These are phyloP conservation scores for Cornus suecica DNA, from an alignment of 148 eudicot genomes.

Conservation along the genomic window DNA sequence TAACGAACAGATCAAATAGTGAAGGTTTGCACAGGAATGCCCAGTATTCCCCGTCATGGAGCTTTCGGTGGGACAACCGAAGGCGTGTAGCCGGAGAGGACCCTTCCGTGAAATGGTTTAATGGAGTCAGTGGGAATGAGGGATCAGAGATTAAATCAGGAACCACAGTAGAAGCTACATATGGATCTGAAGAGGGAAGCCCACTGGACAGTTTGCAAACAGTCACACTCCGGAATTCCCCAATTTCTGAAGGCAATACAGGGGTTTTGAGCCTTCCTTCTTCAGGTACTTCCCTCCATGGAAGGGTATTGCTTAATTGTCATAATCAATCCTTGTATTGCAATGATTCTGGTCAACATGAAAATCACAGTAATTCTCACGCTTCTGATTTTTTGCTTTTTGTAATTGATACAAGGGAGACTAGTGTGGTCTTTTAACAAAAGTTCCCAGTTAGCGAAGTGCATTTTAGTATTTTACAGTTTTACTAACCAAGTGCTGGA, in stretches of 20 bases:
- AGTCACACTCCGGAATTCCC: constrained; percentile 59
- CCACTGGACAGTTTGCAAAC: constrained; percentile 61
- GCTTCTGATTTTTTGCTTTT: background rate
- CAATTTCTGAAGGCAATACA: constrained; percentile 42
- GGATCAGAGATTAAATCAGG: constrained; percentile 58
- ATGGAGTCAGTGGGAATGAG: constrained; percentile 52
- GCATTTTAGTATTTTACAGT: background rate
- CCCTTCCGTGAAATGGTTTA: constrained; percentile 55
- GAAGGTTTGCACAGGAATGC: constrained; percentile 62
- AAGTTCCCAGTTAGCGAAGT: background rate
- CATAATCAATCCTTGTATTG: background rate
- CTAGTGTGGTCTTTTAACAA: background rate
- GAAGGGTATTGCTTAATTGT: background rate
- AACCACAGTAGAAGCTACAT: constrained; percentile 56
- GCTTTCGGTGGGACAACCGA: constrained; percentile 94
- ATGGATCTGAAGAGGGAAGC: constrained; percentile 82
- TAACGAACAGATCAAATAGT: constrained; percentile 53
- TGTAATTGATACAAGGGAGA: background rate
- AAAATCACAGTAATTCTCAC: background rate
- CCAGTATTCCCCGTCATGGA: constrained; percentile 90
- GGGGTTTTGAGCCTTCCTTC: constrained; percentile 38
- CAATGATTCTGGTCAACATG: background rate
- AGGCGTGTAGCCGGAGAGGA: constrained; percentile 93
- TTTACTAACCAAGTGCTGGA: background rate
- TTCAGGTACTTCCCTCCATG: constrained; percentile 47